Evolutionary conservation across 305 asterid genomes (phyloP).

Genomic region (Solanum hybrid): DNA sequence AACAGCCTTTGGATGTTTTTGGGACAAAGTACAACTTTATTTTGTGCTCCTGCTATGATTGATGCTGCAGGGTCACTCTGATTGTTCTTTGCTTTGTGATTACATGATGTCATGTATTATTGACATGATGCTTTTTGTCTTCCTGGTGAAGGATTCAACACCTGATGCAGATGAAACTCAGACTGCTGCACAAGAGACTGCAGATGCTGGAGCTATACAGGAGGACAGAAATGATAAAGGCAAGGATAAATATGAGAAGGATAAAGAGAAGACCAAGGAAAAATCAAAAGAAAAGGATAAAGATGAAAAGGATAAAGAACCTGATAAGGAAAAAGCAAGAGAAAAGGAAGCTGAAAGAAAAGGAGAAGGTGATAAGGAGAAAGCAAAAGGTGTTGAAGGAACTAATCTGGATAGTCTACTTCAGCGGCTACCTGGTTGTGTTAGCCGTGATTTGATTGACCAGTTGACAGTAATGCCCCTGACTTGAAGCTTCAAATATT

Average conservation of each 20-base stretch:
- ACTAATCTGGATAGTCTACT: slow-evolving; percentile 79
- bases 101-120: not conserved
- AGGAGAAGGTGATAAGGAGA: slow-evolving; percentile 87
- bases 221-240: slow-evolving; percentile 59
- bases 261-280: slow-evolving; percentile 60
- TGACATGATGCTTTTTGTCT: slow-evolving; percentile 18
- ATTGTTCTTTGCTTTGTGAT: not conserved
- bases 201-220: slow-evolving; percentile 44
- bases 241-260: slow-evolving; percentile 73
- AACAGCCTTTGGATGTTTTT: not conserved
- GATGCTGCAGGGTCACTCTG: not conserved
- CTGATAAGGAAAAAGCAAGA: slow-evolving; percentile 64
- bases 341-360: slow-evolving; percentile 79
- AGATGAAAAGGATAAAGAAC: slow-evolving; percentile 39
- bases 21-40: not conserved
- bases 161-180: slow-evolving; percentile 62
- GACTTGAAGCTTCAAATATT: not conserved
- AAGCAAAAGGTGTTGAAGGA: slow-evolving; percentile 86
- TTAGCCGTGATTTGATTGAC: slow-evolving; percentile 98
- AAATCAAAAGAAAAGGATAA: slow-evolving; percentile 57
- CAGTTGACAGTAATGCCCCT: slow-evolving; percentile 70
- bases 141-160: slow-evolving; percentile 47
- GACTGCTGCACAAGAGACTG: slow-evolving; percentile 33
- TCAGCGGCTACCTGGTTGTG: slow-evolving; percentile 96
- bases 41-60: not conserved